A percentile compares a stretch with the other conserved stretches of the same genome.
These are phyloP conservation scores for Escallonia herrerae DNA, from an alignment of 129 eudicot species.

Conservation along the genomic window DNA sequence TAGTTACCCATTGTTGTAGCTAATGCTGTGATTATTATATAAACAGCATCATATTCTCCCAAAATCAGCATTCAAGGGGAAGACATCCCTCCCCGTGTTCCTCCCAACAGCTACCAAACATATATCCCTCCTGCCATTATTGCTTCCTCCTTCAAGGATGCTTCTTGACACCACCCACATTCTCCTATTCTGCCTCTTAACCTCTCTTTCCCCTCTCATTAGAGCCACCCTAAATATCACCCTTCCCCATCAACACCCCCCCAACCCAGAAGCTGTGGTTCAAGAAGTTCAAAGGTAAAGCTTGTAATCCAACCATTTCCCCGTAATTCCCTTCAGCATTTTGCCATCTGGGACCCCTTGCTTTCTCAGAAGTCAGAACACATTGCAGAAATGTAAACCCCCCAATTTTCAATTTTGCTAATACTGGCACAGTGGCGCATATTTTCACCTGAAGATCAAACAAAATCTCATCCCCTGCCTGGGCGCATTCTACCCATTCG, in stretches of 20 bases:
- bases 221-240: constrained; percentile 55
- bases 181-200: constrained; percentile 42
- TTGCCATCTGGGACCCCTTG: not conserved
- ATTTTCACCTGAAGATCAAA: too few species aligned
- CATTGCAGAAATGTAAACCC: too few species aligned
- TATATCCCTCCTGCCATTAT: not conserved
- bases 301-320: not conserved
- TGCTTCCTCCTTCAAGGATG: constrained; percentile 21
- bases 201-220: constrained; percentile 29
- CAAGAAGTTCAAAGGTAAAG: constrained; percentile 70
- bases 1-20: too few species aligned
- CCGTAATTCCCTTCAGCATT: constrained; percentile 2
- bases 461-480: too few species aligned
- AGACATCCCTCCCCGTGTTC: not conserved
- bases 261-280: constrained; percentile 82
- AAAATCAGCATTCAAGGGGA: constrained; percentile 12
- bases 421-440: too few species aligned
- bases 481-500: not conserved
- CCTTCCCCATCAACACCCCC: constrained; percentile 94
- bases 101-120: not conserved
- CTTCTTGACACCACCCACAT: constrained; percentile 36
- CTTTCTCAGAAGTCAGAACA: too few species aligned
- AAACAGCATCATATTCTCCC: constrained; percentile 15
- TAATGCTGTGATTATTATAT: not conserved
- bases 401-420: too few species aligned